Evolutionary conservation across 2,329 filamentous ascomycete genomes (phyloP).

Genomic region (Fusarium sarcochroum): DNA sequence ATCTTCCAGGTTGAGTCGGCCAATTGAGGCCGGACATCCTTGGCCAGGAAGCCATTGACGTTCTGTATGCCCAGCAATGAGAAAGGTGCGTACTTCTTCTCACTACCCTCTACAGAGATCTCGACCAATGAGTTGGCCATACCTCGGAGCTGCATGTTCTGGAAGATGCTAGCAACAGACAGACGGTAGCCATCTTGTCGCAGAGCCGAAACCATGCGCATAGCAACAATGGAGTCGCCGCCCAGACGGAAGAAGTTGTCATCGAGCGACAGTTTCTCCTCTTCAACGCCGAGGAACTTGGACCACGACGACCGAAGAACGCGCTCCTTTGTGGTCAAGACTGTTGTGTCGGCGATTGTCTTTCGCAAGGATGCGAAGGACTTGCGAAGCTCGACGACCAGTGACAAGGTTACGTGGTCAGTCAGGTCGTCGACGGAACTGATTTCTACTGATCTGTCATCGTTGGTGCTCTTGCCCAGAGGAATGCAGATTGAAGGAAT

Average conservation of each 20-base stretch:
- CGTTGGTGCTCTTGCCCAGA: neutral
- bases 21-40: constrained; percentile 35
- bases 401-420: constrained; percentile 23
- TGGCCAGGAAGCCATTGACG: constrained; percentile 34
- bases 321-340: constrained; percentile 41
- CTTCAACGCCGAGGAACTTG: constrained; percentile 40
- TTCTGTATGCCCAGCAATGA: constrained; percentile 36
- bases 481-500: constrained; percentile 46
- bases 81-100: constrained; percentile 40
- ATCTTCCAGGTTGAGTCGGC: constrained; percentile 41
- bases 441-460: constrained; percentile 12
- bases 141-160: constrained; percentile 47
- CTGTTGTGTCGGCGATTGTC: constrained; percentile 31
- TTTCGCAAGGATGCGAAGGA: constrained; percentile 25
- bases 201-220: constrained; percentile 48
- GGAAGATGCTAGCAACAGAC: constrained; percentile 49
- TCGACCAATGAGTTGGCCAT: constrained; percentile 43
- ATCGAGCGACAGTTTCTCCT: constrained; percentile 44
- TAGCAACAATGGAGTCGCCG: constrained; percentile 47
- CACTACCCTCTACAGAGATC: neutral
- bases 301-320: constrained; percentile 41
- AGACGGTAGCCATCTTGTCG: constrained; percentile 43
- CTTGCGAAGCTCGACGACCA: constrained; percentile 39
- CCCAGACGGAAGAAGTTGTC: constrained; percentile 50
- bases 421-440: neutral